Evolutionary conservation across 352 stramenopile species (phyloP), one percentile per base, ranked within the genome.

Genomic region (Phytophthora tubulina): DNA sequence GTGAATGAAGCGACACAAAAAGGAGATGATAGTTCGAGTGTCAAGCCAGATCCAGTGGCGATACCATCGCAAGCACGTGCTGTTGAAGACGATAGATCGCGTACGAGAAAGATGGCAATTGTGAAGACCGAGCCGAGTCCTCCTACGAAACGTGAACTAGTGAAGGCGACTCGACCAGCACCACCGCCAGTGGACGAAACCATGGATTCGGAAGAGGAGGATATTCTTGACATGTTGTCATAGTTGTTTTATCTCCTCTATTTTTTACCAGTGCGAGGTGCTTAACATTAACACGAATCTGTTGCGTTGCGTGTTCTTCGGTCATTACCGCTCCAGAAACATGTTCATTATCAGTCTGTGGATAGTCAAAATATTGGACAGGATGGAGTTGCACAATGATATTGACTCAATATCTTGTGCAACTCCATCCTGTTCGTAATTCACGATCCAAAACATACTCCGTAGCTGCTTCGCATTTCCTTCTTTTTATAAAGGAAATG

Each of bases 221-320:
- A 89, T 42, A 80, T 91, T 30, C 54, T 89, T n/a, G 75, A 88
- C 56, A 86, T 89, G 70, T 46, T 89, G 41, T 71, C 52, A 56
- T 72, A 70, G 41, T 42, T 27, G 21, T 27, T 27, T 27, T 27
- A 27, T 27, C 21, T 27, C 21, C 21, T 27, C 21, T 27, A 27
- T 2, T 27, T 27, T 27, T 1, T 27, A 27, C 21, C 21, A 1
- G 21, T 27, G 21, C 21, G 21, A 27, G 21, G 21, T 27, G 21
- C 21, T 27, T 27, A 27, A 27, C 21, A 27, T 27, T 27, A 27
- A 27, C 21, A 27, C 21, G 21, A 27, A 27, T 27, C 21, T 27
- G 21, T 27, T 27, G 21, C 21, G 21, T 27, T 27, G 21, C 21
- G 21, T 27, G 21, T 27, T 27, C 1, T 27, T 27, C 21, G 21